Evolutionary conservation across 495 filamentous ascomycete species (phyloP), one percentile per base, ranked within the genome.

Genomic region (Podospora comata): DNA sequence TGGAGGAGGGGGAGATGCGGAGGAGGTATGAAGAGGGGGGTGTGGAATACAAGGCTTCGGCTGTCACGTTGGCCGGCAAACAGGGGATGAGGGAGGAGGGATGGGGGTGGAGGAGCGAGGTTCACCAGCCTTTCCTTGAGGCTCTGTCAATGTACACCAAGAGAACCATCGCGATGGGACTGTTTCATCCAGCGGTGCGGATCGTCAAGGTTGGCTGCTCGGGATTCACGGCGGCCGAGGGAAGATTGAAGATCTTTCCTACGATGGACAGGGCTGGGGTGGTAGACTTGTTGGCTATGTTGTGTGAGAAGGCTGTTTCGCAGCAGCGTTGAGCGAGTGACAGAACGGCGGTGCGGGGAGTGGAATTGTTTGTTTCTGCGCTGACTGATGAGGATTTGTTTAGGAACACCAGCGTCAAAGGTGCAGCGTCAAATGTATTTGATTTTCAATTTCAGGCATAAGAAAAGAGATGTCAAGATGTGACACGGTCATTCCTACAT

Each of bases 101-200:
- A 0, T 84, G 82, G 82, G 77, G 74, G 19, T 84, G 82, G 82
- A 16, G 62, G 18, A 67, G 72, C 1, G 68, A 44, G 0, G 53
- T 60, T 18, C 19, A 64, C 0, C 78, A 80, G 55, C 82, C 80
- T 6, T 83, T 85, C 65, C 78, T 77, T 0, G 76, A 83, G 19
- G 81, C 82, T 6, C 67, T 85, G 5, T 79, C 76, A 0, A 62
- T 60, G 2, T 84, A 85, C 57, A 13, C 82, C 0, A 70, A 77
- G 55, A 74, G 80, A 26, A 79, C 82, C 53, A 64, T 83, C 0
- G 81, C 73, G 0, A 62, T 85, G 13, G 75, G 82, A 62, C 44
- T 85, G 62, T 83, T 82, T 58, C 81, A 83, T 62, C 81, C 81
- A 0, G 73, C 76, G 3, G 80, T 83, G 1, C 72, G 82, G 39